Conservation (phyloP, 768 basidiomycete genomes). For the Scleroderma bovista region DNA sequence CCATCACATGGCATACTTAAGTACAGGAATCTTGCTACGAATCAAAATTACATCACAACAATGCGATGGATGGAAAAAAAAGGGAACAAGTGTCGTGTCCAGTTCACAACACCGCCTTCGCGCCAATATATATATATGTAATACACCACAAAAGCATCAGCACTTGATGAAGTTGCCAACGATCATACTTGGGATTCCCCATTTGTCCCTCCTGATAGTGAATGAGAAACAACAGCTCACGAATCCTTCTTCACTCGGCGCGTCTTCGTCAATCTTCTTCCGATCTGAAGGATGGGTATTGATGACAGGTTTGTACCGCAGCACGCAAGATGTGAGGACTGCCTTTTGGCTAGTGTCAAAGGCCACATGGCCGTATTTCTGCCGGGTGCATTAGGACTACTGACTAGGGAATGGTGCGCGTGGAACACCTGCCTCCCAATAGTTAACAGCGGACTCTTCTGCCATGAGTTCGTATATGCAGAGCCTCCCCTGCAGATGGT, state of each 20-base stretch:
- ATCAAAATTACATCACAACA: neutral
- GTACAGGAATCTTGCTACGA: neutral
- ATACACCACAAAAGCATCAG: slow-evolving; percentile 21
- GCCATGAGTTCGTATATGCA: slow-evolving; percentile 99
- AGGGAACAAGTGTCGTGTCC: neutral
- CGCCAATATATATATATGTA: too few species aligned
- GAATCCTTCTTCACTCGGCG: slow-evolving; percentile 60
- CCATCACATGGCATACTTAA: neutral
- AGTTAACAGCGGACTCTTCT: slow-evolving; percentile 93
- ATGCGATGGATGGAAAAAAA: neutral
- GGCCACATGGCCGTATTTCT: slow-evolving; percentile 95
- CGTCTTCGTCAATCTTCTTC: slow-evolving; percentile 24
- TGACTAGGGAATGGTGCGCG: neutral
- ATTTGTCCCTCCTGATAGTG: slow-evolving; percentile 77
- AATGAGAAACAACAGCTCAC: slow-evolving; percentile 91
- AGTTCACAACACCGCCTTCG: too few species aligned
- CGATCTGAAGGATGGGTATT: slow-evolving; percentile 32
- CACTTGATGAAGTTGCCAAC: slow-evolving; percentile 85
- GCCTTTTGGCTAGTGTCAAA: slow-evolving; percentile 92
- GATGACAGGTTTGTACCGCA: slow-evolving; percentile 70
- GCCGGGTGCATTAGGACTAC: slow-evolving; percentile 2
- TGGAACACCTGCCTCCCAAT: slow-evolving; percentile 77
- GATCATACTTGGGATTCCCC: slow-evolving; percentile 87
- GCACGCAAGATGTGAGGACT: slow-evolving; percentile 85
- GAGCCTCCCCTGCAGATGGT: slow-evolving; percentile 58